phyloP scores from a whole-genome alignment of 345 rosid genomes.

The Sonneratia alba region DNA sequence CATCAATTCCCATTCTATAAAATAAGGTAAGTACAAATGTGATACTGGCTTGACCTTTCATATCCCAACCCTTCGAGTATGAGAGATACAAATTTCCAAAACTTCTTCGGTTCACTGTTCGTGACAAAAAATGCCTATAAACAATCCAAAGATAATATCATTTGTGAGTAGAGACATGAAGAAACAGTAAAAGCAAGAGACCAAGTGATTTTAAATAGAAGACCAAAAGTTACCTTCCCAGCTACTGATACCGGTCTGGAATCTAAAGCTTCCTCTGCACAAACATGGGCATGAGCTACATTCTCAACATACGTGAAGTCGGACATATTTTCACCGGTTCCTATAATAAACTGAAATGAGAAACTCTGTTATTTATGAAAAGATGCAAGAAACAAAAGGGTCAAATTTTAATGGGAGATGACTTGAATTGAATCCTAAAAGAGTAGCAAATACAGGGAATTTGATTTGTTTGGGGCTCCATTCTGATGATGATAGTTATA shows the following conservation, averaged over 20 bases:
- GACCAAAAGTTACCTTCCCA: constrained; percentile 63
- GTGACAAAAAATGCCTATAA: constrained; percentile 89
- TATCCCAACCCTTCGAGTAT: constrained; percentile 70
- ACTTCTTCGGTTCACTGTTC: constrained; percentile 60
- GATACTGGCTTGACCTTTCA: constrained; percentile 47
- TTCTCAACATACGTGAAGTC: constrained; percentile 91
- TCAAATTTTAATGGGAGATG: neutral
- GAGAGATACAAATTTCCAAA: constrained; percentile 65
- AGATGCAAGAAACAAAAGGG: neutral
- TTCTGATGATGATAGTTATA: neutral
- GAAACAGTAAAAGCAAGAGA: neutral
- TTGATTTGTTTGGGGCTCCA: neutral
- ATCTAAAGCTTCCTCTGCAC: constrained; percentile 72
- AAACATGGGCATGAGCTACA: constrained; percentile 75
- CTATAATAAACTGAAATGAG: constrained; percentile 74
- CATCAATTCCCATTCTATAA: neutral
- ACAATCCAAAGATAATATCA: constrained; percentile 6
- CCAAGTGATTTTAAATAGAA: neutral
- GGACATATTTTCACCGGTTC: constrained; percentile 71
- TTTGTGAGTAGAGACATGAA: neutral
- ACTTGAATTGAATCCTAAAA: neutral
- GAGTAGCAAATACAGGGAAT: neutral
- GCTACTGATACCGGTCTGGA: constrained; percentile 56
- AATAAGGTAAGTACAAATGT: neutral
- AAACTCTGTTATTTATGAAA: constrained; percentile 25